Percentiles rank a stretch among this genome's conserved stretches.
Evolutionary conservation across 1,284 basidiomycete species (phyloP).

Genomic region (Singerocomus rubriflavus): DNA sequence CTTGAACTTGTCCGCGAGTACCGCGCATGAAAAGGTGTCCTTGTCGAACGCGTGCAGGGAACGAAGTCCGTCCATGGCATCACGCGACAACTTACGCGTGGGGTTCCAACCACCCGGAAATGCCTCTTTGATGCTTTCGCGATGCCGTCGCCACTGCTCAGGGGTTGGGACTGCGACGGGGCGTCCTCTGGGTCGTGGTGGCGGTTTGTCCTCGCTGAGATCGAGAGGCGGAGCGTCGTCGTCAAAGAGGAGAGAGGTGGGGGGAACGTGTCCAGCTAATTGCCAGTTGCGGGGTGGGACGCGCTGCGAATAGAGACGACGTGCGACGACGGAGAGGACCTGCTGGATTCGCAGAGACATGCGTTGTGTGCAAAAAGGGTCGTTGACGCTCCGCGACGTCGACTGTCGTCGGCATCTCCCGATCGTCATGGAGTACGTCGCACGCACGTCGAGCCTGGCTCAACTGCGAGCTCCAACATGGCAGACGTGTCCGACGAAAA

Average conservation of each 20-base stretch:
- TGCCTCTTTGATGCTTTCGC: conserved; percentile 50
- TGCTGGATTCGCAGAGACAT: conserved; percentile 20
- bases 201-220: conserved; percentile 51
- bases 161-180: conserved; percentile 49
- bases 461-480: conserved; percentile 44
- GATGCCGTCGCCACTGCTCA: conserved; percentile 52
- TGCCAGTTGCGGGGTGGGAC: conserved; percentile 43
- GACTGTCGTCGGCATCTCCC: conserved; percentile 25
- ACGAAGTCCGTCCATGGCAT: conserved; percentile 86
- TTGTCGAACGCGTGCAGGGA: conserved; percentile 72
- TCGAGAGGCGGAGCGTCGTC: conserved; percentile 37
- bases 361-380: not conserved
- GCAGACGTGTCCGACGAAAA: conserved; percentile 78
- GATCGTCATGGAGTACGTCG: conserved; percentile 1
- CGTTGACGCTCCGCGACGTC: conserved; percentile 25
- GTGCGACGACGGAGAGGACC: conserved; percentile 11
- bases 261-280: conserved; percentile 43
- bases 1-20: conserved; percentile 76
- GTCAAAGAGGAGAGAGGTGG: conserved; percentile 54
- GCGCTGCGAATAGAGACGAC: conserved; percentile 28
- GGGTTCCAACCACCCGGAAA: conserved; percentile 85
- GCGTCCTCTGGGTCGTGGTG: conserved; percentile 38
- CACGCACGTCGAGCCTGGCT: too few species aligned
- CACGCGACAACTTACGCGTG: conserved; percentile 82
- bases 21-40: conserved; percentile 62